phyloP scores from a whole-genome alignment of 371 early-diverging fungal genomes.

The Aphelidium insulamus region DNA sequence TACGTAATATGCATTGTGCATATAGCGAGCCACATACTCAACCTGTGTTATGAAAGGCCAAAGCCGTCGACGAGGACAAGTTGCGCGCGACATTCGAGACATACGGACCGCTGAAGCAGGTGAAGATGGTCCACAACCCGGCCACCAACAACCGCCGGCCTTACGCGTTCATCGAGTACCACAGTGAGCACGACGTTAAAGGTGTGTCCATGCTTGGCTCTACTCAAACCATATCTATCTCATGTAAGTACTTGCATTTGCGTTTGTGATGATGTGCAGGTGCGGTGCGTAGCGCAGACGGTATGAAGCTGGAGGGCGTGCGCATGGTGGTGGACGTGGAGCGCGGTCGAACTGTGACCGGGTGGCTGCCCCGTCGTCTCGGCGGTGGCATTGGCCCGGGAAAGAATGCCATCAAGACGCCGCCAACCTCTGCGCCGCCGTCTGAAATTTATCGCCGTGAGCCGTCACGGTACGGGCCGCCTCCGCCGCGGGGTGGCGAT shows the following conservation, averaged over 20 bases:
- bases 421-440: no score
- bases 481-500: no score
- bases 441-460: no score
- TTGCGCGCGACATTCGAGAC: conserved; percentile 54
- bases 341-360: conserved; percentile 85
- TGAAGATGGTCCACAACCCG: conserved; percentile 41
- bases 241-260: conserved; percentile 1
- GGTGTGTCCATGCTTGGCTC: conserved; percentile 11
- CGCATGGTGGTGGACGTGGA: conserved; percentile 86
- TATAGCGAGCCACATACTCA: no score
- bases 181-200: conserved; percentile 73
- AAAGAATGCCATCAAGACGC: no score
- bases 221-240: background rate
- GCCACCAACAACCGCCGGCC: conserved; percentile 47
- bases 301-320: conserved; percentile 58
- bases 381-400: no score
- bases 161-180: conserved; percentile 90
- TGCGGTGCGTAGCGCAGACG: conserved; percentile 78
- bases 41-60: no score
- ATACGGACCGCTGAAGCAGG: conserved; percentile 63
- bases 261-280: conserved; percentile 11
- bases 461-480: no score
- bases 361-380: conserved; percentile 75
- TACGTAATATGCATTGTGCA: conserved; percentile 8
- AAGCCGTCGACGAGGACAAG: conserved; percentile 55